Base-by-base conservation (phyloP, 768 basidiomycete species). In the Chiua virens region DNA sequence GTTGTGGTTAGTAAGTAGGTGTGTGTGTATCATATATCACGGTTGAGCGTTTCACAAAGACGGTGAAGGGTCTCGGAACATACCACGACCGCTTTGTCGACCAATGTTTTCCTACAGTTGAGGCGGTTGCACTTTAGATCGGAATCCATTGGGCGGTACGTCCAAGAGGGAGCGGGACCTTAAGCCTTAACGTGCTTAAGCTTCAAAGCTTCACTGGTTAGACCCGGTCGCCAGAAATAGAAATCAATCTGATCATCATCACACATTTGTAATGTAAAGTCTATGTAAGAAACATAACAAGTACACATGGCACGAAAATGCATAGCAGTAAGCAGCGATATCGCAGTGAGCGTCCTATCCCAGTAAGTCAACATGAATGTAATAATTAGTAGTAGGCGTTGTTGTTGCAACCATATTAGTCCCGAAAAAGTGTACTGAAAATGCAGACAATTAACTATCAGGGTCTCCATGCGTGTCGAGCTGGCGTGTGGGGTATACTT, bases 51-150 rank as follows among this genome's bases (percentile, higher is more conserved):
- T n/a, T n/a, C n/a, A n/a, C 49, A 44, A 22, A 21, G 22, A n/a
- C 25, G 25, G 20, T 30, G 39, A 42, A 45, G 30, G n/a, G n/a
- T 37, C 23, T 46, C 28, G 14, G 38, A 34, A 75, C 89, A 67
- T 62, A 92, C 90, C 54, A 93, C 90, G 11, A 93, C 90, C 3
- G 90, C 90, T 66, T 89, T 92, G 59, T 91, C 90, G 3, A 74
- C 72, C 41, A 93, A 67, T 3, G 76, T 54, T 58, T 78, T 78
- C 50, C 89, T 81, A 66, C 89, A 91, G 17, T 81, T 86, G 50
- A 90, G 74, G n/a, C 84, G 78, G 66, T 91, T 91, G 63, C 89
- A 91, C 59, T 82, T 86, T 42, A 90, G 71, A 43, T 89, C 87
- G 27, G 79, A 77, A 66, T 91, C 88, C 88, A 91, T 90, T 42